A percentile compares a stretch with the other conserved stretches of the same genome.
Conservation (phyloP, 306 rosid genomes). For the Inga leiocalycina region DNA sequence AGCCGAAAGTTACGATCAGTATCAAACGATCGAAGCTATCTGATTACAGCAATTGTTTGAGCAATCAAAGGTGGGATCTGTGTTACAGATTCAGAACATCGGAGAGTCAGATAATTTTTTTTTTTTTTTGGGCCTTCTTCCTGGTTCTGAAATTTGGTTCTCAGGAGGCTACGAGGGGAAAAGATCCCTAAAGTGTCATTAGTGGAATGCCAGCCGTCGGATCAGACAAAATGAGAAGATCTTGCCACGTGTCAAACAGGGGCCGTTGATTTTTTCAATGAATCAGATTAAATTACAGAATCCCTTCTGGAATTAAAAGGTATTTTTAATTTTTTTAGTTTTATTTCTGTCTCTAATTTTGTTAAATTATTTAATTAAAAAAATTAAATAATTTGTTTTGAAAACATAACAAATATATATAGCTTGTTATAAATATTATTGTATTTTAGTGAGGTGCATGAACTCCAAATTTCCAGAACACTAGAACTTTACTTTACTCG, state of each 20-base stretch:
- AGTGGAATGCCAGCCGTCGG: neutral
- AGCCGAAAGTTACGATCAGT: constrained; percentile 32
- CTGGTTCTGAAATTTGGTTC: neutral
- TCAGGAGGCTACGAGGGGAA: constrained; percentile 10
- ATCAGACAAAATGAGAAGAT: neutral
- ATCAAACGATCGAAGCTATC: constrained; percentile 54
- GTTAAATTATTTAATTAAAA: neutral
- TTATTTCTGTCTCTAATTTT: neutral
- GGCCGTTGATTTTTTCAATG: neutral
- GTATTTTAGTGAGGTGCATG: neutral
- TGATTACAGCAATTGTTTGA: constrained; percentile 44
- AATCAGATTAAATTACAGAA: neutral
- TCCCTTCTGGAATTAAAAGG: too few relatives aligned
- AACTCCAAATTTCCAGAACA: neutral
- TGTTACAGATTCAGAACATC: constrained; percentile 56
- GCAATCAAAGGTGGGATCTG: constrained; percentile 55
- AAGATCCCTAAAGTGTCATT: neutral
- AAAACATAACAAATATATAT: neutral
- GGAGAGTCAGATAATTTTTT: constrained; percentile 47
- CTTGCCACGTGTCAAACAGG: neutral
- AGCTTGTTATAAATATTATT: too few relatives aligned
- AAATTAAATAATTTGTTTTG: too few relatives aligned
- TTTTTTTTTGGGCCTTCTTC: neutral
- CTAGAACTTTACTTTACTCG: neutral
- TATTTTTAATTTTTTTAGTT: neutral